phyloP scores from a whole-genome alignment of 129 eudicot genomes.

The Chrysanthemum lavandulifolium region DNA sequence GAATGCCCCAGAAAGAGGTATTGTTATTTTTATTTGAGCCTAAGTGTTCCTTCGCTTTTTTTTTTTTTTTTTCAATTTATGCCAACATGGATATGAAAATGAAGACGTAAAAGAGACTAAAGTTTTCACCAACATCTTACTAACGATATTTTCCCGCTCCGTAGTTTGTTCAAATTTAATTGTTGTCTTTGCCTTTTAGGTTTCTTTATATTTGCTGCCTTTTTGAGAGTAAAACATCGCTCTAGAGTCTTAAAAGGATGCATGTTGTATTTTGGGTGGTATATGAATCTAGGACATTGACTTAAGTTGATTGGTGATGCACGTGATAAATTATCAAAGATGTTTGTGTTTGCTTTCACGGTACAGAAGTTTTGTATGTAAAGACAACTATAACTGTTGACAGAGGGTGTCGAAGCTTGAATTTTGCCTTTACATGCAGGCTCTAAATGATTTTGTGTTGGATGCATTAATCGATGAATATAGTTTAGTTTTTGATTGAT shows the following conservation, averaged over 20 bases:
- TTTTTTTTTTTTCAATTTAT: no score
- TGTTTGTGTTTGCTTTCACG: not conserved
- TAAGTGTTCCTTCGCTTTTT: no score
- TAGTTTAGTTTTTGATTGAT: not conserved
- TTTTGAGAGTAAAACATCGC: not conserved
- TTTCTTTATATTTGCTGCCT: no score
- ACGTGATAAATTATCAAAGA: not conserved
- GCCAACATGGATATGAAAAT: no score
- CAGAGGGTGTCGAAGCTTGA: not conserved
- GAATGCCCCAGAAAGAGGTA: constrained; percentile 74
- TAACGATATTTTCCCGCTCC: not conserved
- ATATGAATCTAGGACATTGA: not conserved
- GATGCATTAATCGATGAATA: not conserved
- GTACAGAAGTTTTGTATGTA: not conserved
- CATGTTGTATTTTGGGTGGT: not conserved
- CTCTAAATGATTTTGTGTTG: not conserved
- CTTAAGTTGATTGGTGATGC: not conserved
- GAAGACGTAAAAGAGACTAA: not conserved
- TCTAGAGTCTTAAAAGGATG: not conserved
- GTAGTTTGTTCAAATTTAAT: no score
- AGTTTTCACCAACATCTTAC: not conserved
- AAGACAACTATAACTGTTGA: not conserved
- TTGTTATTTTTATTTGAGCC: not conserved
- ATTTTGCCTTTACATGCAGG: not conserved
- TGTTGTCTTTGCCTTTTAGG: no score